Evolutionary conservation across 1,284 basidiomycete genomes (phyloP).

Genomic region (Rhodotorula sp.): DNA sequence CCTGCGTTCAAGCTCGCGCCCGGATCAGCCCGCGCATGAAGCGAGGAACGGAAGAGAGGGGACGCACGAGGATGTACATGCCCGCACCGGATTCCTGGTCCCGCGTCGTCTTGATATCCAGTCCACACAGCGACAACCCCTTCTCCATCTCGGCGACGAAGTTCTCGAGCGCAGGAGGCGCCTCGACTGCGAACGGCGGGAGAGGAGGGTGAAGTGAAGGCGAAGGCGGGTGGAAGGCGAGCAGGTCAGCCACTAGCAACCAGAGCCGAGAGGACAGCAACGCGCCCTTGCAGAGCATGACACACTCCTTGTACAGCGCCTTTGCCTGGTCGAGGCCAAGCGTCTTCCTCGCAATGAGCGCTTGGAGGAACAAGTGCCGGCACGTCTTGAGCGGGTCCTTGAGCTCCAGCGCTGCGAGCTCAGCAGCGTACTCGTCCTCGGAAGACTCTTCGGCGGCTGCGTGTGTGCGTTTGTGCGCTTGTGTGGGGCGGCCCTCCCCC

Average conservation of each 20-base stretch:
- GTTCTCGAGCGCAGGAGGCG: conserved; percentile 55
- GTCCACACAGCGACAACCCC: conserved; percentile 65
- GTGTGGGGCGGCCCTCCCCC: neutral
- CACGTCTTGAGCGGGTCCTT: conserved; percentile 47
- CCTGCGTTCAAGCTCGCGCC: conserved; percentile 57
- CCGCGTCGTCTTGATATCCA: conserved; percentile 65
- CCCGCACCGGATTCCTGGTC: conserved; percentile 58
- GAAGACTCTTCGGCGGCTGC: too few species aligned
- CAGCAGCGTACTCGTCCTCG: neutral
- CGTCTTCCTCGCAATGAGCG: conserved; percentile 67
- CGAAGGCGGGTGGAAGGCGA: too few species aligned
- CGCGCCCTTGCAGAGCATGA: conserved; percentile 32
- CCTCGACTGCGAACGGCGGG: conserved; percentile 7
- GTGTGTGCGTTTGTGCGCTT: neutral
- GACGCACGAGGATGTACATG: conserved; percentile 18
- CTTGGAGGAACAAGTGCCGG: conserved; percentile 72
- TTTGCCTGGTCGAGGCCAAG: conserved; percentile 65
- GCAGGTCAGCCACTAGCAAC: neutral
- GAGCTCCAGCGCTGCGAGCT: conserved; percentile 19
- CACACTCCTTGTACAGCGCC: conserved; percentile 59
- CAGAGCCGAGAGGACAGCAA: neutral
- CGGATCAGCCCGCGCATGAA: too few species aligned
- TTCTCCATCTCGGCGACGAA: conserved; percentile 65
- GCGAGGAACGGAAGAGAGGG: too few species aligned
- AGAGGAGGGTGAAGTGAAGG: neutral